These are phyloP conservation scores for Plenodomus lindquistii DNA, from an alignment of 2,329 filamentous ascomycete species.

Conservation along the genomic window DNA sequence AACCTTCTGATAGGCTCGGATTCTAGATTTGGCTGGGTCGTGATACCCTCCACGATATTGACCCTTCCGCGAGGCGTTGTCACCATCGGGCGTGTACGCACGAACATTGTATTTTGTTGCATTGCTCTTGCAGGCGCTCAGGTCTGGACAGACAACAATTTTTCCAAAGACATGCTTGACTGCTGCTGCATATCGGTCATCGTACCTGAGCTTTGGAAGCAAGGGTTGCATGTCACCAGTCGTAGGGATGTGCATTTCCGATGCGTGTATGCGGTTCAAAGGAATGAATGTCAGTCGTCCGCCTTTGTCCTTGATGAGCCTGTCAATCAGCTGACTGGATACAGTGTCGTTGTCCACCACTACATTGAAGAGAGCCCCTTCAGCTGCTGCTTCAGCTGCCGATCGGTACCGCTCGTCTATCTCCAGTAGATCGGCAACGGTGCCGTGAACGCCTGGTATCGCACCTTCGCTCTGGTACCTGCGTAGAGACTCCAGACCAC, in stretches of 20 bases:
- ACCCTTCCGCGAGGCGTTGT: slow-evolving; percentile 92
- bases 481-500: slow-evolving; percentile 84
- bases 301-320: slow-evolving; percentile 75
- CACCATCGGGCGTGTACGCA: slow-evolving; percentile 92
- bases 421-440: slow-evolving; percentile 87
- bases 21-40: slow-evolving; percentile 80
- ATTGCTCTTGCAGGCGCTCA: slow-evolving; percentile 86
- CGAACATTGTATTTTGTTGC: slow-evolving; percentile 89
- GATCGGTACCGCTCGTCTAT: slow-evolving; percentile 83
- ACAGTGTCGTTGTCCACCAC: slow-evolving; percentile 91
- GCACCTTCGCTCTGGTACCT: slow-evolving; percentile 78
- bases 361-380: slow-evolving; percentile 91
- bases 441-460: slow-evolving; percentile 87
- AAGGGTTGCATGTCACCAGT: slow-evolving; percentile 87
- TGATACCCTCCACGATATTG: slow-evolving; percentile 94
- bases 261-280: slow-evolving; percentile 75
- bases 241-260: slow-evolving; percentile 75
- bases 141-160: slow-evolving; percentile 88
- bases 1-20: slow-evolving; percentile 80
- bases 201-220: slow-evolving; percentile 80
- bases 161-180: slow-evolving; percentile 96
- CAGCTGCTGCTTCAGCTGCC: slow-evolving; percentile 90
- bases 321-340: slow-evolving; percentile 77
- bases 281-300: slow-evolving; percentile 96
- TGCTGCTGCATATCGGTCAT: slow-evolving; percentile 76